Conservation (phyloP, 768 basidiomycete genomes). For the Terana coerulea region DNA sequence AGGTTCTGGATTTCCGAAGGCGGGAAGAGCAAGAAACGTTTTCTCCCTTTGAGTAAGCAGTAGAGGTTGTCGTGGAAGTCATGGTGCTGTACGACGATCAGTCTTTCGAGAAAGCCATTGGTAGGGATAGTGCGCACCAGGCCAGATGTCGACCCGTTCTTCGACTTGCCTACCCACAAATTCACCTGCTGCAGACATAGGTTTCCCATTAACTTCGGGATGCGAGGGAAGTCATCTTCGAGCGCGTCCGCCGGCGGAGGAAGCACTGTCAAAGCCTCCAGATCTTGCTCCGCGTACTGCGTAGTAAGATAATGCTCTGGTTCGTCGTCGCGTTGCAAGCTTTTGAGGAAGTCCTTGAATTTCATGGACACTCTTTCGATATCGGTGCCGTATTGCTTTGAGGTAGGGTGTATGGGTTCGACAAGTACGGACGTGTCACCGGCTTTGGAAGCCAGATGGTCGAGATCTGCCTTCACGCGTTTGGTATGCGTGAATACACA, state of each 20-base stretch:
- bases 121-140: constrained; percentile 16
- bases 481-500: constrained; percentile 1
- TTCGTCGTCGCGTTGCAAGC: constrained; percentile 16
- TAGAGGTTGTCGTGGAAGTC: constrained; percentile 33
- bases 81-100: constrained; percentile 20
- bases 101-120: background rate
- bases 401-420: constrained; percentile 24
- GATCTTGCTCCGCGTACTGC: constrained; percentile 26
- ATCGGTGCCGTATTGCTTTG: constrained; percentile 27
- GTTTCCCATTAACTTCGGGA: constrained; percentile 26
- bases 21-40: constrained; percentile 30
- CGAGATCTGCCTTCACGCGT: constrained; percentile 20
- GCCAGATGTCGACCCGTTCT: constrained; percentile 27
- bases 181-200: constrained; percentile 30
- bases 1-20: constrained; percentile 22
- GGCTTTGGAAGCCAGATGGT: constrained; percentile 23
- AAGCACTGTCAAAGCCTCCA: constrained; percentile 20
- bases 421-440: constrained; percentile 22
- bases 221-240: constrained; percentile 24
- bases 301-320: constrained; percentile 27
- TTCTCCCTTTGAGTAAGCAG: constrained; percentile 25
- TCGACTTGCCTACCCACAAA: constrained; percentile 28
- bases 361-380: constrained; percentile 21
- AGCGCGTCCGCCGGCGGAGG: constrained; percentile 27
- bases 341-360: constrained; percentile 22